phyloP scores from a whole-genome alignment of 1,139 yeast species.

The Lodderomyces oxycetoniae region DNA sequence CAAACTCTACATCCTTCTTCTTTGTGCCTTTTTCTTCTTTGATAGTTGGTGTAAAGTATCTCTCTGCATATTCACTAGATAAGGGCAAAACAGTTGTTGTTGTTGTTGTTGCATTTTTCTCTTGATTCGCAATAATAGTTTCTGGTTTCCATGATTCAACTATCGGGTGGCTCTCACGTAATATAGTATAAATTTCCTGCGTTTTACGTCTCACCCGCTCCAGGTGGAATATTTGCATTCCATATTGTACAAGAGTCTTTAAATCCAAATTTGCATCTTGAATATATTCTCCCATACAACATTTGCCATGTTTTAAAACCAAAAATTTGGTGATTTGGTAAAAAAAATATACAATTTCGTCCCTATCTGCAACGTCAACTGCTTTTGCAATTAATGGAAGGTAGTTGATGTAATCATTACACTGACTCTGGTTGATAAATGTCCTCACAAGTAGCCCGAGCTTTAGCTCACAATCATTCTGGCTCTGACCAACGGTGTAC shows the following conservation, averaged over 20 bases:
- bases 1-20: not conserved
- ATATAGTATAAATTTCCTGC: constrained; percentile 19
- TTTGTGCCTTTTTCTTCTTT: not conserved
- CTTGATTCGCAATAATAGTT: not conserved
- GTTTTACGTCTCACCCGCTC: constrained; percentile 17
- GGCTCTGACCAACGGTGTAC: not conserved
- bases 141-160: constrained; percentile 18
- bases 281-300: constrained; percentile 35
- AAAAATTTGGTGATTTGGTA: constrained; percentile 25
- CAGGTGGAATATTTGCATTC: constrained; percentile 18
- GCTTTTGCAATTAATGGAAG: constrained; percentile 20
- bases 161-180: constrained; percentile 11
- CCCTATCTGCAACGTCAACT: constrained; percentile 2
- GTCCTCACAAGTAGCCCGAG: constrained; percentile 23
- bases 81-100: constrained; percentile 7
- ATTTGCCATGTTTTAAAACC: constrained; percentile 25
- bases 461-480: constrained; percentile 18
- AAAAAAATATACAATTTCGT: constrained; percentile 15
- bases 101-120: not conserved
- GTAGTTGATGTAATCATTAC: constrained; percentile 29
- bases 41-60: not conserved
- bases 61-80: constrained; percentile 12
- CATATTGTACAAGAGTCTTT: constrained; percentile 30
- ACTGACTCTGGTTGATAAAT: constrained; percentile 18
- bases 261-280: constrained; percentile 20